Percentiles rank a stretch among this genome's conserved stretches.
These are phyloP conservation scores for Penicillium atrosanguineum DNA, from an alignment of 495 filamentous ascomycete genomes.

Conservation along the genomic window DNA sequence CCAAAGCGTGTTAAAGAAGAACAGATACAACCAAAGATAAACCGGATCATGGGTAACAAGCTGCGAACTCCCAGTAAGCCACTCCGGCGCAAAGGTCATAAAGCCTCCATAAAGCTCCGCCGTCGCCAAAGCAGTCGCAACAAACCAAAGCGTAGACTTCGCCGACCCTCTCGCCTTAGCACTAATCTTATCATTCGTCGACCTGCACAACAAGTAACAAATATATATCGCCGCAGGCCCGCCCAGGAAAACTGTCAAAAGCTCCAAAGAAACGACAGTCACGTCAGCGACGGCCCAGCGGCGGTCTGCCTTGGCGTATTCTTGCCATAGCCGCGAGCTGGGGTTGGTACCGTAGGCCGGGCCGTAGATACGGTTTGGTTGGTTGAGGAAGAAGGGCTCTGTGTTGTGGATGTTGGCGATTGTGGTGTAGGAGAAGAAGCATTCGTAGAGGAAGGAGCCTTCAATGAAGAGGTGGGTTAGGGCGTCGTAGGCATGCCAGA, in stretches of 20 bases:
- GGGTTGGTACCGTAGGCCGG: constrained; percentile 64
- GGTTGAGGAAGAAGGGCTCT: constrained; percentile 52
- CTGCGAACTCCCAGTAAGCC: constrained; percentile 73
- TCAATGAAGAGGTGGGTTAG: constrained; percentile 88
- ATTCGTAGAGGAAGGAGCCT: constrained; percentile 87
- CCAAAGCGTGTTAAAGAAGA: constrained; percentile 93
- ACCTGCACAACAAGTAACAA: constrained; percentile 58
- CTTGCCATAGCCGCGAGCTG: constrained; percentile 77
- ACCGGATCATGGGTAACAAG: constrained; percentile 80
- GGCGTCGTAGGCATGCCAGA: constrained; percentile 93
- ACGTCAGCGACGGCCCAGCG: constrained; percentile 81
- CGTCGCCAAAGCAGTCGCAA: constrained; percentile 75
- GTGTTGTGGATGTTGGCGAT: constrained; percentile 38
- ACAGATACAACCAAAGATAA: constrained; percentile 82
- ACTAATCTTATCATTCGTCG: constrained; percentile 24
- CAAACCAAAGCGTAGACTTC: constrained; percentile 62
- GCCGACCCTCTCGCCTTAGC: constrained; percentile 25
- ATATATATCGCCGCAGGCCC: constrained; percentile 71
- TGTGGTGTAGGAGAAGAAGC: constrained; percentile 70
- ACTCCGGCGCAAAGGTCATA: constrained; percentile 96
- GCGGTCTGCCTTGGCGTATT: constrained; percentile 84
- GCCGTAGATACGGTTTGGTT: constrained; percentile 63
- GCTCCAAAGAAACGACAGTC: constrained; percentile 75
- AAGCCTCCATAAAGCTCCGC: constrained; percentile 95
- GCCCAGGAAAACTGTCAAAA: constrained; percentile 78